Evolutionary conservation across 805 yeast genomes (phyloP).

Genomic region (Candida golubevii): DNA sequence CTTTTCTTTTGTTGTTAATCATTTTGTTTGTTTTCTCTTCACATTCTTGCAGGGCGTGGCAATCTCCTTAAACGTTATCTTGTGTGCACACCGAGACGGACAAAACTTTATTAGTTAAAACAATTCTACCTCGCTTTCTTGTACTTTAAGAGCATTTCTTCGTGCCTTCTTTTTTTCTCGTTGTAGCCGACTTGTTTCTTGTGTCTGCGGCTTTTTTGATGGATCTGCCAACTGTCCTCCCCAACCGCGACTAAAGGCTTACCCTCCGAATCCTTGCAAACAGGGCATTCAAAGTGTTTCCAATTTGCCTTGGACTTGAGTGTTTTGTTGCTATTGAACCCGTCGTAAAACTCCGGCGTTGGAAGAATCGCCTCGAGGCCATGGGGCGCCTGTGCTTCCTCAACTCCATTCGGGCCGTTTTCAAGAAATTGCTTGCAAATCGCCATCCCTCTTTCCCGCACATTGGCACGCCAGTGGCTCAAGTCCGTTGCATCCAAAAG

Average conservation of each 20-base stretch:
- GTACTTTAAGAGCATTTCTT: constrained; percentile 31
- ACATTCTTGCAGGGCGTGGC: too few species aligned
- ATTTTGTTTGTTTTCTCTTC: too few species aligned
- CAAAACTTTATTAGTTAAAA: too few species aligned
- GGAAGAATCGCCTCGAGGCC: constrained; percentile 25
- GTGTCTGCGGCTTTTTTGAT: constrained; percentile 66
- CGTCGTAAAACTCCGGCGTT: constrained; percentile 15
- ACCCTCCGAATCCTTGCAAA: constrained; percentile 56
- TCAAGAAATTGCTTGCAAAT: constrained; percentile 41
- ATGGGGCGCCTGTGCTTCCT: constrained; percentile 26
- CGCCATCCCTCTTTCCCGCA: constrained; percentile 48
- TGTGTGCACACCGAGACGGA: too few species aligned
- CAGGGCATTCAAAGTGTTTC: constrained; percentile 65
- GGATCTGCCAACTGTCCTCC: constrained; percentile 63
- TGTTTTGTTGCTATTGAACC: constrained; percentile 36
- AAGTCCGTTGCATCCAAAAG: constrained; percentile 77
- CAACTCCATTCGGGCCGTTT: constrained; percentile 25
- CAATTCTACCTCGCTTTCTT: constrained; percentile 9
- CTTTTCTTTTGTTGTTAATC: too few species aligned
- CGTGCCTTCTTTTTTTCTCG: constrained; percentile 50
- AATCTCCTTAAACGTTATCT: too few species aligned
- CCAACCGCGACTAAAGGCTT: constrained; percentile 68
- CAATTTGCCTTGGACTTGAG: constrained; percentile 41
- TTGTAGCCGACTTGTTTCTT: constrained; percentile 46
- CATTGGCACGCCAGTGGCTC: constrained; percentile 53